Evolutionary conservation across 805 yeast genomes (phyloP), one percentile per base, ranked within the genome.

Genomic region (Candida berthetii): DNA sequence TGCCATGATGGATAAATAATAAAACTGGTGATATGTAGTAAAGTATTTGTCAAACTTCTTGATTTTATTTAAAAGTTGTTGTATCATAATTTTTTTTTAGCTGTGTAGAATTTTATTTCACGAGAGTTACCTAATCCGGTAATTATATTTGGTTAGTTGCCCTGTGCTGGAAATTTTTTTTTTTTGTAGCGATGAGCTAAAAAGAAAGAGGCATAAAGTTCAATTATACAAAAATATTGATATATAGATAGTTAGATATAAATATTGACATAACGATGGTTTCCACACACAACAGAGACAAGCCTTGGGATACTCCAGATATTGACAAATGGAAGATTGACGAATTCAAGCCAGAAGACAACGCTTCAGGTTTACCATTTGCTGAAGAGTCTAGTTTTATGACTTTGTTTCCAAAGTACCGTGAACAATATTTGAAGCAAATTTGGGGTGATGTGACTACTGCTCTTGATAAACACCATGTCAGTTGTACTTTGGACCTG

Each of bases 301-400:
- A 91, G 64, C 98, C 98, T 40, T 90, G 98, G 98, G 98, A 90
- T 60, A 90, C 96, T 10, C 87, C 85, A 17, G 96, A 89, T 52
- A 81, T 90, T 43, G 96, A 90, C 61, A 90, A 91, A 61, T 91
- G 99, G 99, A 71, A 75, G 52, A 70, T 80, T 29, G 96, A 87
- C 29, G 95, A 88, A 43, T 93, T 93, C 70, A 83, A 74, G 50
- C 87, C 88, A 2, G 96, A 88, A 53, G 96, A 93, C 58, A 87
- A 89, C 57, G 80, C 78, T 7, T 78, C 90, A 10, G 96, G 97
- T 1, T 72, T 74, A 37, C 85, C 96, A 16, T 93, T 93, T 58
- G 74, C 95, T n/a, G 99, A 93, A 61, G 99, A 93, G 60, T 85
- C 96, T 14, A 83, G 95, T 35, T 93, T 93, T 61, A 85, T 89